phyloP scores from a whole-genome alignment of 768 basidiomycete species.

The Clavaria fumosa region DNA sequence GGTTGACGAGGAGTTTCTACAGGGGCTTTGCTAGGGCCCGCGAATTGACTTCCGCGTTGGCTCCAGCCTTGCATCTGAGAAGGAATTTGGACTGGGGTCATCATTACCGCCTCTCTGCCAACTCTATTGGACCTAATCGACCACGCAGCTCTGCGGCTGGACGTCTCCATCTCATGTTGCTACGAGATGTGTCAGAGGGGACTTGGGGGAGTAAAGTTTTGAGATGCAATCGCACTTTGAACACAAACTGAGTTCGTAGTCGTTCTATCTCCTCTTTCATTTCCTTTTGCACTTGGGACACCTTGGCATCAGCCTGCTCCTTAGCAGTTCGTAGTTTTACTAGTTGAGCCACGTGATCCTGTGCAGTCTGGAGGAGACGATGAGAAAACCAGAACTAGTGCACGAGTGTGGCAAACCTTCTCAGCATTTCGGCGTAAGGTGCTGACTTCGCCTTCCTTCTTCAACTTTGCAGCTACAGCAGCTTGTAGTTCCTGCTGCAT shows the following conservation, averaged over 20 bases:
- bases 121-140: constrained; percentile 30
- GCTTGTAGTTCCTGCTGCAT: constrained; percentile 30
- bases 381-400: constrained; percentile 5
- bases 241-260: constrained; percentile 48
- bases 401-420: constrained; percentile 28
- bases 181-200: too few relatives aligned
- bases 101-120: constrained; percentile 22
- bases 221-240: constrained; percentile 37
- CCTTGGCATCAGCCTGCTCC: constrained; percentile 43
- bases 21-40: constrained; percentile 15
- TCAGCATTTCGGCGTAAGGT: constrained; percentile 52
- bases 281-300: constrained; percentile 39
- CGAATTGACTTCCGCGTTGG: constrained; percentile 11
- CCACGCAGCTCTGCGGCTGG: constrained; percentile 32
- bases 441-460: constrained; percentile 58
- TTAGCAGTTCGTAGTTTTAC: constrained; percentile 41
- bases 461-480: constrained; percentile 33
- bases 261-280: constrained; percentile 57
- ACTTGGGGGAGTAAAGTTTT: too few relatives aligned
- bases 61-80: constrained; percentile 26
- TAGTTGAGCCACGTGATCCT: constrained; percentile 44
- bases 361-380: constrained; percentile 27
- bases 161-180: constrained; percentile 56
- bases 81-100: constrained; percentile 25
- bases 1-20: constrained; percentile 26